Evolutionary conservation across 805 yeast genomes (phyloP).

Genomic region (Pichia eremophila): DNA sequence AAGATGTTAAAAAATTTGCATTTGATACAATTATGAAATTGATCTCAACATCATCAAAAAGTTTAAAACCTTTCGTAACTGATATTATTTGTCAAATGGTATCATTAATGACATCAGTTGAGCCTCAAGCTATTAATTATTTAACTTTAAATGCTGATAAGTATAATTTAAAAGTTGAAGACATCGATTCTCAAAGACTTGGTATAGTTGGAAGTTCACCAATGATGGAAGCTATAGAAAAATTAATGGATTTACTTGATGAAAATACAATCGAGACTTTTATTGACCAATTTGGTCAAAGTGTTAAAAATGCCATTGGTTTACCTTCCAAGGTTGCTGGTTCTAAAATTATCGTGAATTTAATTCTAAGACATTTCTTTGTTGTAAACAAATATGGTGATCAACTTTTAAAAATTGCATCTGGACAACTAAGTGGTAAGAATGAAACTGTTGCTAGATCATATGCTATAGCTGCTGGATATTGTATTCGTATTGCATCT

Average conservation of each 20-base stretch:
- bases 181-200: conserved; percentile 68
- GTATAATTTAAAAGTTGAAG: conserved; percentile 61
- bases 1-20: conserved; percentile 72
- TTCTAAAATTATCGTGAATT: conserved; percentile 56
- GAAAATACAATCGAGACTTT: conserved; percentile 39
- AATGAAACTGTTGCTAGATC: conserved; percentile 67
- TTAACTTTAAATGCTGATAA: conserved; percentile 82
- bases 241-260: conserved; percentile 49
- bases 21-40: conserved; percentile 64
- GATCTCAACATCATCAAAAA: conserved; percentile 51
- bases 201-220: conserved; percentile 75
- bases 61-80: conserved; percentile 61
- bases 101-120: conserved; percentile 71
- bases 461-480: conserved; percentile 75
- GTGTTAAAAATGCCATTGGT: conserved; percentile 69
- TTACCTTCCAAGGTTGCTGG: conserved; percentile 87
- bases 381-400: conserved; percentile 46
- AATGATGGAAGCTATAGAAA: conserved; percentile 78
- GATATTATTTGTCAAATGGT: conserved; percentile 60
- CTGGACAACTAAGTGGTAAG: conserved; percentile 53
- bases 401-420: conserved; percentile 47
- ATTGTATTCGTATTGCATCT: conserved; percentile 56
- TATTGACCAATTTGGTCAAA: conserved; percentile 39
- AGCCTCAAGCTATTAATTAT: conserved; percentile 85
- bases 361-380: conserved; percentile 47